These are phyloP conservation scores for Purshia tridentata DNA, from an alignment of 306 rosid genomes.

Conservation along the genomic window DNA sequence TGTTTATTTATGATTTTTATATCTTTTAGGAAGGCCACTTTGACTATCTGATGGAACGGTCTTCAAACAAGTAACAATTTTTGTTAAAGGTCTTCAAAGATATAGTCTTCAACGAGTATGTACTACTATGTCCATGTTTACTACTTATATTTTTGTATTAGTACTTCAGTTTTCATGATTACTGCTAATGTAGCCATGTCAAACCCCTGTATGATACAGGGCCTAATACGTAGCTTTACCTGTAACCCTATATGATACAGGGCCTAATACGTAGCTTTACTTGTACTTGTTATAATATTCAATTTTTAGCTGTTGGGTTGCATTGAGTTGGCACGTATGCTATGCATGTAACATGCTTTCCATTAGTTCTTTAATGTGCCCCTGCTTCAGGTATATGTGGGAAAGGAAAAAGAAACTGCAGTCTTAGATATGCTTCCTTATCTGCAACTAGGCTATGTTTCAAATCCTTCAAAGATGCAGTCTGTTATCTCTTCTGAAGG, in stretches of 20 bases:
- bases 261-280: no score
- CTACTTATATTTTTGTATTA: neutral
- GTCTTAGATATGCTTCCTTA: conserved; percentile 86
- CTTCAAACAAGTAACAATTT: conserved; percentile 74
- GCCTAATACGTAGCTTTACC: neutral
- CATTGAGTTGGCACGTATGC: neutral
- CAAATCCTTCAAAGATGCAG: conserved; percentile 94
- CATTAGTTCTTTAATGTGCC: conserved; percentile 20
- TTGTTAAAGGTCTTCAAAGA: no score
- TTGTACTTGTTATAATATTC: neutral
- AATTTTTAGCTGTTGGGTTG: conserved; percentile 7
- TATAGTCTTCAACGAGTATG: neutral
- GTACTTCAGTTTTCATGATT: no score
- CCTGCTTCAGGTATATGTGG: conserved; percentile 57
- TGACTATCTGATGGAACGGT: conserved; percentile 85
- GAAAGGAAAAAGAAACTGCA: conserved; percentile 87
- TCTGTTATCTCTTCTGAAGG: conserved; percentile 96
- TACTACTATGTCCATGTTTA: no score
- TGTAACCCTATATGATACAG: no score
- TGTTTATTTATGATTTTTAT: conserved; percentile 19
- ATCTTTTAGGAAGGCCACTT: conserved; percentile 99
- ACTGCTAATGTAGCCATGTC: no score
- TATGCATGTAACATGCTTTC: conserved; percentile 1
- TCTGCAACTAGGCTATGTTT: conserved; percentile 84
- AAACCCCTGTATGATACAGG: neutral